These are phyloP conservation scores for Ceratocystiopsis minuta DNA, from an alignment of 2,329 filamentous ascomycete species.

Conservation along the genomic window DNA sequence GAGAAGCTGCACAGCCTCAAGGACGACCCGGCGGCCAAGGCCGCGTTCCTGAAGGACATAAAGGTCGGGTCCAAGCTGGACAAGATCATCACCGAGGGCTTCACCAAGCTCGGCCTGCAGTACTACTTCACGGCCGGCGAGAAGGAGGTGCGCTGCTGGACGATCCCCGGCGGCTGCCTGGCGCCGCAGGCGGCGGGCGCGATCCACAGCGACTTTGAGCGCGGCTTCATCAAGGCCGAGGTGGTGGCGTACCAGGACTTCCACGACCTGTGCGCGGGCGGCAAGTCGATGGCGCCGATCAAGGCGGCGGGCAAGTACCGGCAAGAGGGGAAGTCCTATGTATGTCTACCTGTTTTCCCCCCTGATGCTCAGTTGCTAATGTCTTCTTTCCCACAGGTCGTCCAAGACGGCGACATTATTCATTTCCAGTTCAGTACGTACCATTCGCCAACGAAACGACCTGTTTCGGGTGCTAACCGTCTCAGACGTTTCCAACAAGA, in stretches of 20 bases:
- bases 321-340: conserved; percentile 26
- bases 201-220: conserved; percentile 96
- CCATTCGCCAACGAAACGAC: not conserved
- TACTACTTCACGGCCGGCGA: conserved; percentile 29
- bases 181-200: conserved; percentile 92
- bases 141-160: conserved; percentile 28
- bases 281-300: conserved; percentile 25
- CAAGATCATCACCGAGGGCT: conserved; percentile 26
- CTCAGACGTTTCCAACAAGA: conserved; percentile 5
- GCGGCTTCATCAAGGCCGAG: conserved; percentile 63
- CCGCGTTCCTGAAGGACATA: conserved; percentile 20
- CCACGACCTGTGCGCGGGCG: conserved; percentile 23
- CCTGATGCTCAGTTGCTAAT: too few relatives aligned
- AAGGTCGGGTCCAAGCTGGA: conserved; percentile 23
- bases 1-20: conserved; percentile 23
- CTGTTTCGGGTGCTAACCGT: not conserved
- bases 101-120: conserved; percentile 24
- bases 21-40: conserved; percentile 18
- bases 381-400: conserved; percentile 13
- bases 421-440: conserved; percentile 26
- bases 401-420: conserved; percentile 25
- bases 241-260: conserved; percentile 28
- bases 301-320: conserved; percentile 27
- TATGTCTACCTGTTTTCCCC: conserved; percentile 11
- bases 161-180: conserved; percentile 73